phyloP scores from a whole-genome alignment of 1,284 basidiomycete genomes.

The Ceratobasidium sp. region DNA sequence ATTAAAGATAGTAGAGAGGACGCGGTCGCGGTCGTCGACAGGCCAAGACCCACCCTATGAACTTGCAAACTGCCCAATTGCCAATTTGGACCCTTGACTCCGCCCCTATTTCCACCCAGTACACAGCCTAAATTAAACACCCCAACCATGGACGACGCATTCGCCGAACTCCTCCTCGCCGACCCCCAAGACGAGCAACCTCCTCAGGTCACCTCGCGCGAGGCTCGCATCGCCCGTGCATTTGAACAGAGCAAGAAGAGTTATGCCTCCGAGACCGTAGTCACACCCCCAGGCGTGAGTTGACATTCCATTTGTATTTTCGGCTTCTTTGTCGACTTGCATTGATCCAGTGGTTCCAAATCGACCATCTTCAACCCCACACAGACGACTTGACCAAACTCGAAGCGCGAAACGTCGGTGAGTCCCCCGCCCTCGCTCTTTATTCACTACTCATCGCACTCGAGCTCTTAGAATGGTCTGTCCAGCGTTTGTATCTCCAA shows the following conservation, averaged over 20 bases:
- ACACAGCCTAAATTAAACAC: conserved; percentile 23
- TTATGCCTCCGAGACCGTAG: conserved; percentile 41
- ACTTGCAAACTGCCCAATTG: conserved; percentile 9
- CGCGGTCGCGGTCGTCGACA: conserved; percentile 17
- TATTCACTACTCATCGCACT: not conserved
- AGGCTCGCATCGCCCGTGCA: conserved; percentile 43
- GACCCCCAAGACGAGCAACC: conserved; percentile 34
- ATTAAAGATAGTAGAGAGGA: conserved; percentile 22
- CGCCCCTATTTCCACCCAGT: conserved; percentile 1
- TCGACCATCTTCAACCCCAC: conserved; percentile 3
- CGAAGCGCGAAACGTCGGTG: conserved; percentile 29
- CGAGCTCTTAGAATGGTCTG: conserved; percentile 40
- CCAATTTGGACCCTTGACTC: not conserved
- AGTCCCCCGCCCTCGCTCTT: not conserved
- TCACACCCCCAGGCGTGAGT: conserved; percentile 41
- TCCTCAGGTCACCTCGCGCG: conserved; percentile 25
- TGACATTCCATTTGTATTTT: conserved; percentile 9
- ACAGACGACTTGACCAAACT: conserved; percentile 13
- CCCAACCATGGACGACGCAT: conserved; percentile 32
- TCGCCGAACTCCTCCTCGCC: conserved; percentile 24
- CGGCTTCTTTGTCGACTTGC: conserved; percentile 1
- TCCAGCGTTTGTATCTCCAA: conserved; percentile 42
- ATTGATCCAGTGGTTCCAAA: conserved; percentile 29
- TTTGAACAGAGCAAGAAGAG: conserved; percentile 43
- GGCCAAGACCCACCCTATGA: conserved; percentile 5